Percentiles rank a stretch among this genome's conserved stretches.
Conservation (phyloP, 1,139 yeast species). For the Geotrichum macrosporum region DNA sequence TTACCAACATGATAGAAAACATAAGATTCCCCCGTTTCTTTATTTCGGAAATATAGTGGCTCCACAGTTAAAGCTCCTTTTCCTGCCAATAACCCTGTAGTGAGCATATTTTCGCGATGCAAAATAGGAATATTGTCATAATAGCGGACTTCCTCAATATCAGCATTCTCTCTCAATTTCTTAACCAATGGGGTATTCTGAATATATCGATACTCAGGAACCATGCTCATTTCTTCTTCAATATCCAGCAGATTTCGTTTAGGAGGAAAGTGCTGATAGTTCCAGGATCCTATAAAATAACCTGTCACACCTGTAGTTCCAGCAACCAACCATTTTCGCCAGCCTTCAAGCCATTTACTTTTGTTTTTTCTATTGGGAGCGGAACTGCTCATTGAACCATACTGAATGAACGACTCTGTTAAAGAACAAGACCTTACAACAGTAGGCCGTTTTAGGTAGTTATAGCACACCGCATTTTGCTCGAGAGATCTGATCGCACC, state of each 20-base stretch:
- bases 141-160: slow-evolving; percentile 26
- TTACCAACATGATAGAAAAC: slow-evolving; percentile 50
- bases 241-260: slow-evolving; percentile 1
- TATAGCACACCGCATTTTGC: too few relatives aligned
- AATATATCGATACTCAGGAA: slow-evolving; percentile 25
- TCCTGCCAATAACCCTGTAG: slow-evolving; percentile 31
- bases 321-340: slow-evolving; percentile 16
- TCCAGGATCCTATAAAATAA: slow-evolving; percentile 14
- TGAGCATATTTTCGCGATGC: slow-evolving; percentile 30
- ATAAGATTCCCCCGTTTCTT: slow-evolving; percentile 17
- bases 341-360: slow-evolving; percentile 7
- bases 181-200: slow-evolving; percentile 27
- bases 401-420: not conserved
- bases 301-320: slow-evolving; percentile 12
- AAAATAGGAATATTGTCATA: slow-evolving; percentile 30
- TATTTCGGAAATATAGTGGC: slow-evolving; percentile 30
- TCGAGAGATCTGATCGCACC: too few relatives aligned
- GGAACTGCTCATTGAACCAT: not conserved
- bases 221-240: slow-evolving; percentile 6
- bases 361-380: not conserved
- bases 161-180: slow-evolving; percentile 24
- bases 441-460: too few relatives aligned
- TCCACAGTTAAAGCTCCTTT: slow-evolving; percentile 31
- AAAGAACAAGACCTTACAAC: too few relatives aligned
- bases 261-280: slow-evolving; percentile 15